A percentile compares a stretch with the other conserved stretches of the same genome.
Evolutionary conservation across 441 rosid genomes (phyloP).

Genomic region (Hypseocharis bilobata): DNA sequence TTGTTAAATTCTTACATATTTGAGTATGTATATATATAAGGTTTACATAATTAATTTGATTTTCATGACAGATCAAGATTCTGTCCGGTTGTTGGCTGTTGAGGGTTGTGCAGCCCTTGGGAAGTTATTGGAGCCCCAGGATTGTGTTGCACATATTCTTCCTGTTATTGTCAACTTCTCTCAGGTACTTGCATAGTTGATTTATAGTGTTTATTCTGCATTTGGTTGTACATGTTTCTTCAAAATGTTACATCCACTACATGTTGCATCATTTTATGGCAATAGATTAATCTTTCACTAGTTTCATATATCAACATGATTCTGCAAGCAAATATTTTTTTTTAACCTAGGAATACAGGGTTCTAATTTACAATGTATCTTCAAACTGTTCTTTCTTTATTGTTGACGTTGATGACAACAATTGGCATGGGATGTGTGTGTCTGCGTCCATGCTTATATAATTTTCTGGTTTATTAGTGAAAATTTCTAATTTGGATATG

Average conservation of each 20-base stretch:
- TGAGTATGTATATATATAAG: neutral
- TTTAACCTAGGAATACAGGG: too few species aligned
- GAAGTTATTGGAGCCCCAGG: constrained; percentile 80
- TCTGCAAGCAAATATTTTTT: too few species aligned
- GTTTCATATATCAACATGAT: neutral
- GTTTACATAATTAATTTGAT: neutral
- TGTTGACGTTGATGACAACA: neutral
- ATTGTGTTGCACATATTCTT: constrained; percentile 69
- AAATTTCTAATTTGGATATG: neutral
- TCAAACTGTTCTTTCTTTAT: neutral
- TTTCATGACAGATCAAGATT: constrained; percentile 69
- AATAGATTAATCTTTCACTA: neutral
- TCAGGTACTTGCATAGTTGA: constrained; percentile 39
- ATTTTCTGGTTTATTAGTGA: too few species aligned
- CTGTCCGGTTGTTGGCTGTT: constrained; percentile 88
- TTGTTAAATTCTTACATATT: neutral
- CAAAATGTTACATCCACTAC: neutral
- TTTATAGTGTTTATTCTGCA: neutral
- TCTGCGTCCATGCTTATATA: neutral
- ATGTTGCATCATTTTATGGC: neutral
- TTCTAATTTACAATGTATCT: neutral
- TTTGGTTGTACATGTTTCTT: neutral
- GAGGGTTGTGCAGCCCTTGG: constrained; percentile 94
- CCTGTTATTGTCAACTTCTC: constrained; percentile 86
- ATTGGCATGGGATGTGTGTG: neutral